phyloP scores from a whole-genome alignment of 805 yeast species.

The Lipomyces anomalus region DNA sequence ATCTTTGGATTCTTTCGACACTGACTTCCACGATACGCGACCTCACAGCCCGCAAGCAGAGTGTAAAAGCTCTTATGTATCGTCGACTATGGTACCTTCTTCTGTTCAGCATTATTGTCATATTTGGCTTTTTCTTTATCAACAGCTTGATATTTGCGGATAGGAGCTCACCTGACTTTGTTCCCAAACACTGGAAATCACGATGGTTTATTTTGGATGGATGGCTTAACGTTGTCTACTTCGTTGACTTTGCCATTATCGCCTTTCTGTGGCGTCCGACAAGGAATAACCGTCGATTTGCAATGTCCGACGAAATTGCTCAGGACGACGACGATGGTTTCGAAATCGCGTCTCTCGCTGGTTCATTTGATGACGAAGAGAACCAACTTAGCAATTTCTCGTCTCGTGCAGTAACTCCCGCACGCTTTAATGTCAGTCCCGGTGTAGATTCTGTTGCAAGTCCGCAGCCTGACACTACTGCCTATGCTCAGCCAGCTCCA shows the following conservation, averaged over 20 bases:
- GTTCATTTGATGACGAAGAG: constrained; percentile 21
- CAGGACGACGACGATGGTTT: constrained; percentile 74
- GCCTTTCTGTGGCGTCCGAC: constrained; percentile 98
- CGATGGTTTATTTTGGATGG: constrained; percentile 84
- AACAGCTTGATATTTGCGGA: constrained; percentile 67
- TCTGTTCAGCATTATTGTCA: constrained; percentile 60
- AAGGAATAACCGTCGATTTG: constrained; percentile 87
- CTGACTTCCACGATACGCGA: constrained; percentile 68
- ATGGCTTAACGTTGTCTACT: constrained; percentile 90
- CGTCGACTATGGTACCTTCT: constrained; percentile 69
- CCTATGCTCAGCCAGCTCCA: too few species aligned
- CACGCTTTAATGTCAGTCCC: too few species aligned
- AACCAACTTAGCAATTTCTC: too few species aligned
- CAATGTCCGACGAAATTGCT: constrained; percentile 80
- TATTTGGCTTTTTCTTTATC: constrained; percentile 64
- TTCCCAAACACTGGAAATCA: constrained; percentile 87
- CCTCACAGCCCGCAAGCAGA: constrained; percentile 79
- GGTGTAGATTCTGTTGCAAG: too few species aligned
- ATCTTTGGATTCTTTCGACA: constrained; percentile 66
- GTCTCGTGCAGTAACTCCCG: too few species aligned
- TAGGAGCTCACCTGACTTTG: constrained; percentile 66
- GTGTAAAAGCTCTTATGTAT: constrained; percentile 85
- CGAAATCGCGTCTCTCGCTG: constrained; percentile 42
- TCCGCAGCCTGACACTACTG: too few species aligned
- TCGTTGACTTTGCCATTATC: constrained; percentile 71